Percentiles rank a stretch among this genome's conserved stretches.
These are phyloP conservation scores for Gossypium bickii DNA, from an alignment of 345 rosid genomes.

Conservation along the genomic window DNA sequence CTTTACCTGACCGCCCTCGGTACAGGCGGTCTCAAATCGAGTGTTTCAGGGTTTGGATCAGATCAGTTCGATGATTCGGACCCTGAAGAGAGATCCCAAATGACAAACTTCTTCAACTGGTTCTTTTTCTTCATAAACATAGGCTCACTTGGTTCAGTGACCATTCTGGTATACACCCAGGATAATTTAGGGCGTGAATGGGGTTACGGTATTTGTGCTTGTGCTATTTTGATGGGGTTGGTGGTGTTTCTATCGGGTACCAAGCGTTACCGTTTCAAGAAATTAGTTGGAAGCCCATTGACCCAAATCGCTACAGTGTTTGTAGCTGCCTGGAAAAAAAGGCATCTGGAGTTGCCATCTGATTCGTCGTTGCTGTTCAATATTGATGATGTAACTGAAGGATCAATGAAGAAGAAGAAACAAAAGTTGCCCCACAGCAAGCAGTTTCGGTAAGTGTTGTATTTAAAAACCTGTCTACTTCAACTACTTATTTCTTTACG, in stretches of 20 bases:
- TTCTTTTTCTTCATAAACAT: constrained; percentile 86
- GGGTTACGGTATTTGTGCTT: constrained; percentile 85
- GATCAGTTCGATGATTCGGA: constrained; percentile 88
- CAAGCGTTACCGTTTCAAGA: constrained; percentile 77
- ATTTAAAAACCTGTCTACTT: neutral
- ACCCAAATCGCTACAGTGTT: constrained; percentile 75
- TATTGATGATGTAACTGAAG: constrained; percentile 46
- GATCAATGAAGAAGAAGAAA: constrained; percentile 41
- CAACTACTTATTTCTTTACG: neutral
- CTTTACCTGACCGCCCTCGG: constrained; percentile 82
- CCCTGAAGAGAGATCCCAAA: constrained; percentile 49
- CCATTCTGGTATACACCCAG: constrained; percentile 83
- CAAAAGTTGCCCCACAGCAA: constrained; percentile 67
- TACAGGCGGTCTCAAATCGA: constrained; percentile 90
- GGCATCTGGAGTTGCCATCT: constrained; percentile 52
- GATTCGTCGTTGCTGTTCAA: constrained; percentile 49
- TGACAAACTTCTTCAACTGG: constrained; percentile 81
- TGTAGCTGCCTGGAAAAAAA: constrained; percentile 65
- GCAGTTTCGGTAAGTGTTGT: constrained; percentile 57
- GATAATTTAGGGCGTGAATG: constrained; percentile 77
- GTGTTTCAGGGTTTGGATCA: constrained; percentile 91
- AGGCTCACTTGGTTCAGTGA: constrained; percentile 77
- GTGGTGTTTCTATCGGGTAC: constrained; percentile 68
- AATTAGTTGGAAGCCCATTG: constrained; percentile 81
- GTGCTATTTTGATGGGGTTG: constrained; percentile 58